These are phyloP conservation scores for Dioscorea zingiberensis DNA, from an alignment of 106 monocot species.

Conservation along the genomic window DNA sequence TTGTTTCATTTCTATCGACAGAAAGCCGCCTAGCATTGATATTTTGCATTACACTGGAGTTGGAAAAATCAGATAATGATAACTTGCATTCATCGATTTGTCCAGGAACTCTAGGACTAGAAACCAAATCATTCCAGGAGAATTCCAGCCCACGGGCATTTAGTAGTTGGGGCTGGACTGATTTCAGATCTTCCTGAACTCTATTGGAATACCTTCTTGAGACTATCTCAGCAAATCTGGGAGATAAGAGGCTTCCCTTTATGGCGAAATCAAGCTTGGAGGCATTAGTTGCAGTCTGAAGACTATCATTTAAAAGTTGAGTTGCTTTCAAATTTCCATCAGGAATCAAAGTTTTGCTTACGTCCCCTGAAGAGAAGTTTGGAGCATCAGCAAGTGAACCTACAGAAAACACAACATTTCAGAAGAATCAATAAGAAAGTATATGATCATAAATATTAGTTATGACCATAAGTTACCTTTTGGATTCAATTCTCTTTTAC, in stretches of 20 bases:
- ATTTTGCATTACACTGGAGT: conserved; percentile 5
- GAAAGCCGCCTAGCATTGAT: conserved; percentile 20
- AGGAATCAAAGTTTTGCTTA: conserved; percentile 10
- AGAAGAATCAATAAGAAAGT: conserved; percentile 1
- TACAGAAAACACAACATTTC: conserved; percentile 6
- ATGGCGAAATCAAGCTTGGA: conserved; percentile 22
- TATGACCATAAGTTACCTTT: conserved; percentile 6
- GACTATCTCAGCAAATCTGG: conserved; percentile 35
- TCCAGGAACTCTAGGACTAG: conserved; percentile 24
- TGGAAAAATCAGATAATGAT: conserved; percentile 24
- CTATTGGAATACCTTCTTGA: conserved; percentile 21
- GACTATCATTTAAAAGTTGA: conserved; percentile 2
- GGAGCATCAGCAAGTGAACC: conserved; percentile 11
- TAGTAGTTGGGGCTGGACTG: conserved; percentile 47
- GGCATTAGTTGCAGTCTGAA: conserved; percentile 12
- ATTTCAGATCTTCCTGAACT: conserved; percentile 53
- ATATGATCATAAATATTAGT: not conserved
- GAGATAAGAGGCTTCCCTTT: conserved; percentile 24
- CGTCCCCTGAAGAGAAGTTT: conserved; percentile 16
- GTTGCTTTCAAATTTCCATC: conserved; percentile 12
- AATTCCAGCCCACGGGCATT: conserved; percentile 41
- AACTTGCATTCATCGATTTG: conserved; percentile 33
- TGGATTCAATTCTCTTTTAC: conserved; percentile 11
- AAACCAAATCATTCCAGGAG: conserved; percentile 34
- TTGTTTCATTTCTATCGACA: conserved; percentile 30